Conservation (phyloP, 495 filamentous ascomycete species). For the Neurospora sp. region DNA sequence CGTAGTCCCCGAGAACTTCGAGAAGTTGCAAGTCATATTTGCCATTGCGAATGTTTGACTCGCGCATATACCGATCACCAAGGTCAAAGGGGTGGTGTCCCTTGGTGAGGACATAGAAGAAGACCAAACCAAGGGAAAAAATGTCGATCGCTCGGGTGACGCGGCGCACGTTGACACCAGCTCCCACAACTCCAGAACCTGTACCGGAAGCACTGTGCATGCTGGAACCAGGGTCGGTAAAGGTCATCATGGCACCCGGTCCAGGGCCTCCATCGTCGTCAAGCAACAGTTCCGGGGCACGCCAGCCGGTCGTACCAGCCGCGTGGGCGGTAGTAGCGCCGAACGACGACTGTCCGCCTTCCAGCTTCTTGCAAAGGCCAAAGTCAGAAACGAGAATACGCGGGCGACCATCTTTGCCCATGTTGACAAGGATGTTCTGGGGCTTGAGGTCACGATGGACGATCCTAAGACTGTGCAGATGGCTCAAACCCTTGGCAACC, state of each 20-base stretch:
- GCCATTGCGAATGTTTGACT: slow-evolving; percentile 91
- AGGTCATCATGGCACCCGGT: slow-evolving; percentile 15
- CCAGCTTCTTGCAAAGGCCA: slow-evolving; percentile 95
- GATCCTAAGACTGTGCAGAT: slow-evolving; percentile 85
- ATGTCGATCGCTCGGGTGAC: slow-evolving; percentile 95
- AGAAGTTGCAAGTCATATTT: slow-evolving; percentile 63
- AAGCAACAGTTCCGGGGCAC: slow-evolving; percentile 83
- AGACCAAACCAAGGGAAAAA: slow-evolving; percentile 90
- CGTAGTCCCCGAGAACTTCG: slow-evolving; percentile 64
- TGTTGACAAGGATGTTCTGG: slow-evolving; percentile 82
- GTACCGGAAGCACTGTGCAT: slow-evolving; percentile 35
- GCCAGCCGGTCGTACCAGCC: slow-evolving; percentile 90
- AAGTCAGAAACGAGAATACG: slow-evolving; percentile 94
- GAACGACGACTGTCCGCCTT: slow-evolving; percentile 89
- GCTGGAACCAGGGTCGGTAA: slow-evolving; percentile 29
- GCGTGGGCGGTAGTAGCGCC: slow-evolving; percentile 89
- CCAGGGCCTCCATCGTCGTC: slow-evolving; percentile 50
- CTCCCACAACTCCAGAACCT: slow-evolving; percentile 25
- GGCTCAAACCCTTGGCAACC: slow-evolving; percentile 74
- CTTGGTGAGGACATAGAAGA: slow-evolving; percentile 88
- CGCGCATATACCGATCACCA: slow-evolving; percentile 84
- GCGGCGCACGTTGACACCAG: slow-evolving; percentile 41
- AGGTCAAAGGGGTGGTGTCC: slow-evolving; percentile 93
- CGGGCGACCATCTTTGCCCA: slow-evolving; percentile 48
- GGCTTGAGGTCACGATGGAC: slow-evolving; percentile 97